A percentile compares a stretch with the other conserved stretches of the same genome.
Evolutionary conservation across 345 rosid species (phyloP).

Genomic region (Passiflora organensis): DNA sequence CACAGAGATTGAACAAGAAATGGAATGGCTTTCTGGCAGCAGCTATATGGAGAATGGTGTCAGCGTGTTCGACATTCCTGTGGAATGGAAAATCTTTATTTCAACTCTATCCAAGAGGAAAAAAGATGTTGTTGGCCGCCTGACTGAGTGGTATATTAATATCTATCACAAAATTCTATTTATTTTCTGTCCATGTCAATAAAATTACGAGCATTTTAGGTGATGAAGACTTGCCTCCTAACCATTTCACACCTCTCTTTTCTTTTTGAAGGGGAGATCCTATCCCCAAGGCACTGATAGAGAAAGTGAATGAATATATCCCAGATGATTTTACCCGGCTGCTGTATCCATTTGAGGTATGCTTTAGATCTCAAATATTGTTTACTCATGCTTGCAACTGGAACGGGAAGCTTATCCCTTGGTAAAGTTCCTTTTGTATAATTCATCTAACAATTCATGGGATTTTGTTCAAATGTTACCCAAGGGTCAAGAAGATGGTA

Average conservation of each 20-base stretch:
- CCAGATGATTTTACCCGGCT: constrained; percentile 60
- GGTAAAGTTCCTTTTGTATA: background rate
- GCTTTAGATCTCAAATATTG: constrained; percentile 7
- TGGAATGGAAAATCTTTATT: constrained; percentile 63
- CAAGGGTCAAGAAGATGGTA: constrained; percentile 29
- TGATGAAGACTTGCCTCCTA: background rate
- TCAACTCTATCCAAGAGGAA: constrained; percentile 46
- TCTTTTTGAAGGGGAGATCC: constrained; percentile 73
- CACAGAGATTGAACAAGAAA: constrained; percentile 26
- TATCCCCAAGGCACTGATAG: constrained; percentile 55
- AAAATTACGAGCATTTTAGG: background rate
- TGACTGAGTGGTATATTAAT: constrained; percentile 54
- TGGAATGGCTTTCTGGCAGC: constrained; percentile 19
- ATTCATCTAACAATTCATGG: background rate
- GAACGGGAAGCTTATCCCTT: background rate
- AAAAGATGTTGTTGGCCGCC: constrained; percentile 44
- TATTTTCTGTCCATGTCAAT: background rate
- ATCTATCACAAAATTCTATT: background rate
- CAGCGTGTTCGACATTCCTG: constrained; percentile 37
- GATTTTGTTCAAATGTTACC: constrained; percentile 43
- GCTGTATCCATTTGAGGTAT: constrained; percentile 51
- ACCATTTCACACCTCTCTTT: constrained; percentile 10
- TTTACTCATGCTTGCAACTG: background rate
- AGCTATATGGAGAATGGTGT: constrained; percentile 22
- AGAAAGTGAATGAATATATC: constrained; percentile 64